phyloP scores from a whole-genome alignment of 2,329 filamentous ascomycete species.

The Paraconiothyrium sp. region DNA sequence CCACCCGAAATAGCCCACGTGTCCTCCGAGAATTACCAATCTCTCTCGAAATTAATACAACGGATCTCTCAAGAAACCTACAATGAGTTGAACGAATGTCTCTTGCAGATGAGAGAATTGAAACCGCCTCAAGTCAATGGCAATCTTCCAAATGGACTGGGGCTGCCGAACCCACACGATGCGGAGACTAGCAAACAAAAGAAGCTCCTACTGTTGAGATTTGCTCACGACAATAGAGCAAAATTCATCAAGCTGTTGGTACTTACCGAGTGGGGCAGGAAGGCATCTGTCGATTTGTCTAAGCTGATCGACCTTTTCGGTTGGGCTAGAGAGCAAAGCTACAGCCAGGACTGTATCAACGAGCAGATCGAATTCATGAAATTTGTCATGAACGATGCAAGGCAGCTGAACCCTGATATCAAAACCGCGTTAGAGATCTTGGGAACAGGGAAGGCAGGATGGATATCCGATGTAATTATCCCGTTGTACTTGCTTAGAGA shows the following conservation, averaged over 20 bases:
- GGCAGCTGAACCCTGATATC: conserved; percentile 88
- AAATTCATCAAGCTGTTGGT: conserved; percentile 95
- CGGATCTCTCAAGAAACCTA: conserved; percentile 86
- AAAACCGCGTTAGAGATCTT: conserved; percentile 88
- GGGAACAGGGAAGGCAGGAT: conserved; percentile 77
- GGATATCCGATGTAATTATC: conserved; percentile 77
- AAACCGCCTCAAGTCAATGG: conserved; percentile 64
- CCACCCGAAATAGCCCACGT: conserved; percentile 72
- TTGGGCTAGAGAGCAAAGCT: conserved; percentile 65
- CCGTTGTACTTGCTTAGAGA: background rate
- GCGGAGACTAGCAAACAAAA: conserved; percentile 60
- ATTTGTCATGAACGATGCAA: conserved; percentile 73
- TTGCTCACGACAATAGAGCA: conserved; percentile 79
- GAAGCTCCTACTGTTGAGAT: conserved; percentile 78
- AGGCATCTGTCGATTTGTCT: conserved; percentile 72
- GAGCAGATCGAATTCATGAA: conserved; percentile 74
- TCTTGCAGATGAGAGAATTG: conserved; percentile 75
- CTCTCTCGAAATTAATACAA: conserved; percentile 77
- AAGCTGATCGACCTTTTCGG: conserved; percentile 87
- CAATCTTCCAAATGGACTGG: conserved; percentile 50
- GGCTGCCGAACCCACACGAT: conserved; percentile 39
- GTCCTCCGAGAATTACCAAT: conserved; percentile 74
- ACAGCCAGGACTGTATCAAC: conserved; percentile 56
- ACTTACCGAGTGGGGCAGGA: conserved; percentile 86
- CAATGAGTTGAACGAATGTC: conserved; percentile 75